phyloP scores from a whole-genome alignment of 192 early-diverging fungal species.

The Coemansia sp. region DNA sequence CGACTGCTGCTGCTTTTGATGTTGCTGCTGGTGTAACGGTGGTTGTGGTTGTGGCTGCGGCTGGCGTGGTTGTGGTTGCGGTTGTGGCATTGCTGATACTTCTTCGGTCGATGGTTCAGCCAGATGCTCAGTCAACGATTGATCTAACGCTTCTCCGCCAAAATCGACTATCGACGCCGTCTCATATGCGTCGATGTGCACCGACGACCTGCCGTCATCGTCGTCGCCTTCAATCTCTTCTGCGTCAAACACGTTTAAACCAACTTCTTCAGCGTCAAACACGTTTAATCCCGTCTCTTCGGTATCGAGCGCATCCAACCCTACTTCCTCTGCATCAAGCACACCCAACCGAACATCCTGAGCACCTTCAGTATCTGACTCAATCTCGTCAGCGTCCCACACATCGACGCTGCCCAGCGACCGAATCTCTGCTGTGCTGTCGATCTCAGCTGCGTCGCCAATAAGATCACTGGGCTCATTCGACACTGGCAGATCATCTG shows the following conservation, averaged over 20 bases:
- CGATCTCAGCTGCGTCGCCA: background rate
- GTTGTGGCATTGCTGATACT: background rate
- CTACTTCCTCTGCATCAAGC: too few species aligned
- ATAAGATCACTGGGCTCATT: too few species aligned
- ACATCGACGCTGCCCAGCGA: too few species aligned
- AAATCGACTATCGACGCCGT: conserved; percentile 18
- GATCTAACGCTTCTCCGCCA: background rate
- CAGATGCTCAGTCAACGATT: background rate
- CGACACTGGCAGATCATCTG: too few species aligned
- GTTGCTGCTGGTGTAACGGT: conserved; percentile 7
- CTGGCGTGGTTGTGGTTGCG: too few species aligned
- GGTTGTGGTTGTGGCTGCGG: background rate
- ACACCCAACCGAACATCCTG: too few species aligned
- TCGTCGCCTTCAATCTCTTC: conserved; percentile 17
- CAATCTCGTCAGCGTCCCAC: background rate
- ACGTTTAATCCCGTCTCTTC: background rate
- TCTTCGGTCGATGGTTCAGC: background rate
- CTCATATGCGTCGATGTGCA: conserved; percentile 37
- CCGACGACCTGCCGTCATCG: conserved; percentile 6
- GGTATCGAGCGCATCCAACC: background rate
- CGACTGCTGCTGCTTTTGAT: conserved; percentile 9
- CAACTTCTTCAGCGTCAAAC: background rate
- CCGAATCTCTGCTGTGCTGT: background rate
- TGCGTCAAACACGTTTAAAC: conserved; percentile 21
- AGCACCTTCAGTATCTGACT: too few species aligned